phyloP scores from a whole-genome alignment of 495 filamentous ascomycete species.

The Penicillium dipodomyicola region DNA sequence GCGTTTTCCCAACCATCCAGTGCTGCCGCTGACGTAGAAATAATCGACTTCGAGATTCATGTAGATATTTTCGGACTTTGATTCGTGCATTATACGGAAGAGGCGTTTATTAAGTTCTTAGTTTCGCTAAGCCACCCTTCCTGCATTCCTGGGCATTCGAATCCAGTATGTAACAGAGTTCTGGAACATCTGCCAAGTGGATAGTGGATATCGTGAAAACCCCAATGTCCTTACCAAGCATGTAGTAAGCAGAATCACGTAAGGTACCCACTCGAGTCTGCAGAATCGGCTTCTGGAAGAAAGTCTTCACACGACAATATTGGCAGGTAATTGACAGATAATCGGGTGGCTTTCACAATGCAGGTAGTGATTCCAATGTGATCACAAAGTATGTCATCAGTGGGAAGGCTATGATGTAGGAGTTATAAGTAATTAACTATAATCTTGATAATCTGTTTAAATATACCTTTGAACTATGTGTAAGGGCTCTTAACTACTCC shows the following conservation, averaged over 20 bases:
- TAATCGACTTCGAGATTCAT: not conserved
- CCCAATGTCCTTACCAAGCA: conserved; percentile 3
- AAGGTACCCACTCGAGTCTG: not conserved
- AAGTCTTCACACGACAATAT: not conserved
- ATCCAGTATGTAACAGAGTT: not conserved
- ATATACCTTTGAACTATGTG: not conserved
- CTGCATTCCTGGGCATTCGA: not conserved
- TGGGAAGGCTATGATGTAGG: no score
- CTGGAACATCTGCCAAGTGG: conserved; percentile 3
- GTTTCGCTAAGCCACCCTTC: not conserved
- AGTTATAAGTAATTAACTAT: no score
- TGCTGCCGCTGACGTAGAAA: not conserved
- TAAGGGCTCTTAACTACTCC: not conserved
- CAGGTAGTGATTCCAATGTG: no score
- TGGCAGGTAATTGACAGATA: not conserved
- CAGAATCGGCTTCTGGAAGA: not conserved
- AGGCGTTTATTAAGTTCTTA: not conserved
- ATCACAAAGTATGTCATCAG: no score
- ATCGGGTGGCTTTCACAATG: not conserved
- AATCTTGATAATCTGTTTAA: not conserved
- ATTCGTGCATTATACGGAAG: not conserved
- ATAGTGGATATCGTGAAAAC: not conserved
- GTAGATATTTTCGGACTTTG: not conserved
- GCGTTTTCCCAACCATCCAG: not conserved
- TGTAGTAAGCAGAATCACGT: not conserved